Conservation (phyloP, 2,329 filamentous ascomycete genomes). For the Corinectria fuckeliana region DNA sequence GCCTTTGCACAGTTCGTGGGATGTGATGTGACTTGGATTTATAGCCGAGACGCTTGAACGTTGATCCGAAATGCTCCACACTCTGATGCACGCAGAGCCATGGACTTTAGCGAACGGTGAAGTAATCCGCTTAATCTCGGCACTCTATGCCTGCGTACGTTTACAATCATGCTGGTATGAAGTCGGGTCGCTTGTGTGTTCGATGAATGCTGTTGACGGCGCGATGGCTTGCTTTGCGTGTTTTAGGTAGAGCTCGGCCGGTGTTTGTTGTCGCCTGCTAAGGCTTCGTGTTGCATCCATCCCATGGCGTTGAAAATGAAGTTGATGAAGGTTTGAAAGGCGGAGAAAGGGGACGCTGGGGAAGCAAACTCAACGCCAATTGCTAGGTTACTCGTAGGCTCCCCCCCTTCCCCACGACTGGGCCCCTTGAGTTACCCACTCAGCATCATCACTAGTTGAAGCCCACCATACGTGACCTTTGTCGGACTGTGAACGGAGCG, state of each 20-base stretch:
- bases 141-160: too few relatives aligned
- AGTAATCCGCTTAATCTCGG: too few relatives aligned
- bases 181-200: not conserved
- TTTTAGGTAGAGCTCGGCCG: not conserved
- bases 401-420: too few relatives aligned
- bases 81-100: too few relatives aligned
- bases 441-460: not conserved
- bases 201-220: not conserved
- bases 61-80: too few relatives aligned
- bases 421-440: not conserved
- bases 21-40: too few relatives aligned
- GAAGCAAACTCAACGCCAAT: not conserved
- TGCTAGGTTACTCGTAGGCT: too few relatives aligned
- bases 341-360: not conserved
- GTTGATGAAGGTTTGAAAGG: not conserved
- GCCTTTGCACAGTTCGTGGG: not conserved
- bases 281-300: not conserved
- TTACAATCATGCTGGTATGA: not conserved
- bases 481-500: not conserved
- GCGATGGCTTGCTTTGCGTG: not conserved
- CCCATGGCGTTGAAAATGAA: slow-evolving; percentile 4
- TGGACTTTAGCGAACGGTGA: too few relatives aligned
- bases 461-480: too few relatives aligned
- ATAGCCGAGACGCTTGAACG: too few relatives aligned
- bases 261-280: too few relatives aligned